Base-by-base conservation (phyloP, 192 early-diverging fungal genomes). In the Backusella parvicylindrica region DNA sequence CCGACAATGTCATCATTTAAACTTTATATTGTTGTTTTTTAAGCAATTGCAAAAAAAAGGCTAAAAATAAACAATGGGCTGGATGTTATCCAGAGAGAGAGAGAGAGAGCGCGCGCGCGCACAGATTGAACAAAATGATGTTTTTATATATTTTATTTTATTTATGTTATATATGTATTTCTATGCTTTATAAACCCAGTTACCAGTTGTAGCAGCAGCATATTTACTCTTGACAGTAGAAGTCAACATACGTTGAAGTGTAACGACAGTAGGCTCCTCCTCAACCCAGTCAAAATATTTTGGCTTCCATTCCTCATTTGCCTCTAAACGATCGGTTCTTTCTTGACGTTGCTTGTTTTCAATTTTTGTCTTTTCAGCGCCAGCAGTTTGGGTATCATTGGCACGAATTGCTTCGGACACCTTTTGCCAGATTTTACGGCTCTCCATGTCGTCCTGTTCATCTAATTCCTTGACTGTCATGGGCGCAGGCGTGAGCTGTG, bases 401-500 rank as follows among this genome's bases (percentile, higher is more conserved):
- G 78, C 78, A 64, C 79, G 81, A 35, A 94, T 87, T 2, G 92
- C 90, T 23, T 92, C 83, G 0, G 91, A 83, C 8, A 94, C 91
- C 70, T 83, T 80, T 50, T 87, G 79, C 92, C 92, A 94, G 30
- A 94, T 84, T 23, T 82, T 84, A 71, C 89, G 90, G 66, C 88
- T 89, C 71, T 94, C 92, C 36, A 91, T 70, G 26, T 79, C 81
- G 23, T 82, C 82, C 84, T 91, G 89, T 68, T 89, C 83, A 6
- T 84, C 77, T 18, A 86, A 32, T 18, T 89, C 84, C 47, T 82
- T 82, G 49, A 93, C 81, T 9, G 89, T 87, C 64, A 87, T 88
- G 12, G 82, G 66, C 0, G 90, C 72, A 23, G 85, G 86, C 71
- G 84, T 81, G 36, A 82, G 70, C 8, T 82, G 71, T 6, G 81